Conservation (phyloP, 2,329 filamentous ascomycete genomes). For the Monosporascus sp. region DNA sequence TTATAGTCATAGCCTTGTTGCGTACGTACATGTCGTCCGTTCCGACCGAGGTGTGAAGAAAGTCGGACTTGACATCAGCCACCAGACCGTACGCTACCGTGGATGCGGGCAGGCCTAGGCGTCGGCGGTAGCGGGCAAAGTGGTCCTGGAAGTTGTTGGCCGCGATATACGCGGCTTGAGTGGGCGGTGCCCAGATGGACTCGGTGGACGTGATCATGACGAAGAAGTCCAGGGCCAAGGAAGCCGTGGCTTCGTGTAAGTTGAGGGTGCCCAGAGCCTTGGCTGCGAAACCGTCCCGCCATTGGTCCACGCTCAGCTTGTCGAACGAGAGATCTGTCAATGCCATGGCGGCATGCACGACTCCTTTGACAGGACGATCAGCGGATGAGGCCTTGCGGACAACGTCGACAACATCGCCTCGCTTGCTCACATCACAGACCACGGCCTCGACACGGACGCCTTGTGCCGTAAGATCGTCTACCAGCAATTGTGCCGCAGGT, state of each 20-base stretch:
- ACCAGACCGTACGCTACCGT: neutral
- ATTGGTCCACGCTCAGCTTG: neutral
- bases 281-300: neutral
- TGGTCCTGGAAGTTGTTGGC: neutral
- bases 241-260: neutral
- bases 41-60: too few relatives aligned
- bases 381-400: neutral
- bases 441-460: neutral
- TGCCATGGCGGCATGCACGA: slow-evolving; percentile 3
- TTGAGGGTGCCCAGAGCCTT: neutral
- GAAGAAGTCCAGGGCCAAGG: neutral
- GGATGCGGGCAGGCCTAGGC: neutral
- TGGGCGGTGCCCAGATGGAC: neutral
- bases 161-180: neutral
- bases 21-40: too few relatives aligned
- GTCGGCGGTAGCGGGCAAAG: neutral
- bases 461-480: neutral
- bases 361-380: slow-evolving; percentile 11
- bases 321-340: slow-evolving; percentile 5
- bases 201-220: neutral
- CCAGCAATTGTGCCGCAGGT: slow-evolving; percentile 1
- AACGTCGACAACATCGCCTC: neutral
- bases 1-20: too few relatives aligned
- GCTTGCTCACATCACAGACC: neutral
- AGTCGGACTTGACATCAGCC: neutral